phyloP scores from a whole-genome alignment of 2,329 filamentous ascomycete genomes.

The Diplodia corticola region DNA sequence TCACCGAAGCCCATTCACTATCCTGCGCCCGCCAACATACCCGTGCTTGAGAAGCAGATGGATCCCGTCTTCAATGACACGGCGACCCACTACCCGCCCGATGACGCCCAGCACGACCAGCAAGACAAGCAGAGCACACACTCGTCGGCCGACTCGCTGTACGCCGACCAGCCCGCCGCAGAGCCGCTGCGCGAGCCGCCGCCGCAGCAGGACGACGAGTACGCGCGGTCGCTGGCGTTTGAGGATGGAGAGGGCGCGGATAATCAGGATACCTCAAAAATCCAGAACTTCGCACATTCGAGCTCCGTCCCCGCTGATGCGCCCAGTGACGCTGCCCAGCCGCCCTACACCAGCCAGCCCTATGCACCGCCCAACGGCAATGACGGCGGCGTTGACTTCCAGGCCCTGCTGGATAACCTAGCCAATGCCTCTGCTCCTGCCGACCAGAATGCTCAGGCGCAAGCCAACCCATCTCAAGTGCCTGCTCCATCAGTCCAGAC shows the following conservation, averaged over 20 bases:
- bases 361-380: conserved; percentile 32
- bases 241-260: conserved; percentile 31
- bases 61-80: conserved; percentile 70
- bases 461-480: conserved; percentile 14
- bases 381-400: conserved; percentile 45
- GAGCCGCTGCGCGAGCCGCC: conserved; percentile 29
- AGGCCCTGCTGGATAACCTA: conserved; percentile 49
- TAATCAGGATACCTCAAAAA: conserved; percentile 41
- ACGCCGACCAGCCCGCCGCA: conserved; percentile 32
- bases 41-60: conserved; percentile 70
- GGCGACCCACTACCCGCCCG: conserved; percentile 55
- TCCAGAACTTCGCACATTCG: conserved; percentile 39
- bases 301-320: conserved; percentile 35
- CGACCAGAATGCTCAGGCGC: conserved; percentile 36
- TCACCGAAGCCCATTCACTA: conserved; percentile 70
- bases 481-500: conserved; percentile 28
- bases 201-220: conserved; percentile 28
- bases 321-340: conserved; percentile 37
- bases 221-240: conserved; percentile 32
- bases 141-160: conserved; percentile 33
- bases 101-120: conserved; percentile 37
- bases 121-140: conserved; percentile 34
- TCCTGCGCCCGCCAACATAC: conserved; percentile 67
- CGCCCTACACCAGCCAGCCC: conserved; percentile 23
- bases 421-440: conserved; percentile 24